Conservation (phyloP, 805 yeast species). For the Yarrowia deformans region DNA sequence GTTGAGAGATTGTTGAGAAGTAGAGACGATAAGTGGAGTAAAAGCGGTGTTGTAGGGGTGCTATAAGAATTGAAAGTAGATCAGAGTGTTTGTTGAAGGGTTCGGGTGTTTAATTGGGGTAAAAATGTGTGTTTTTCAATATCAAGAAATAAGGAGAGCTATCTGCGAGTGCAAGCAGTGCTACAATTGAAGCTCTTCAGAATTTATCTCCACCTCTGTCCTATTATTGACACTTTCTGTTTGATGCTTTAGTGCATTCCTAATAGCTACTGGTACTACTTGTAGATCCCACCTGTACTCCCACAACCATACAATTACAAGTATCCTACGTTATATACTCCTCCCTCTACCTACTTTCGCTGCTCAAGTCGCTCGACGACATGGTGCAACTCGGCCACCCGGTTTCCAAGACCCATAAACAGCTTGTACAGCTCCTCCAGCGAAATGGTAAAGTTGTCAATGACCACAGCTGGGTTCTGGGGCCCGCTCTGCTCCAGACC, state of each 20-base stretch:
- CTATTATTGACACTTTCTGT: too few relatives aligned
- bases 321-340: neutral
- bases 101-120: too few relatives aligned
- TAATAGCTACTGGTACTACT: too few relatives aligned
- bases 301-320: neutral
- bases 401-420: conserved; percentile 75
- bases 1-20: neutral
- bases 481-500: conserved; percentile 46
- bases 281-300: too few relatives aligned
- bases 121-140: too few relatives aligned
- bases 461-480: conserved; percentile 40
- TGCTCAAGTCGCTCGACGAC: conserved; percentile 50
- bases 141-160: too few relatives aligned
- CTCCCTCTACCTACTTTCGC: conserved; percentile 8
- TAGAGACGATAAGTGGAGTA: neutral
- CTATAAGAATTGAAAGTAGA: neutral
- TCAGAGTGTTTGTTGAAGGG: too few relatives aligned
- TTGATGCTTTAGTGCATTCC: too few relatives aligned
- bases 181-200: too few relatives aligned
- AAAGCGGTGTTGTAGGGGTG: neutral
- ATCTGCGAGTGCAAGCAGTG: too few relatives aligned
- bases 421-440: conserved; percentile 66
- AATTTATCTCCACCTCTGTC: too few relatives aligned
- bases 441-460: conserved; percentile 47
- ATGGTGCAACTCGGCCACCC: conserved; percentile 73